Evolutionary conservation across 441 rosid species (phyloP).

Genomic region (Mallotus japonicus): DNA sequence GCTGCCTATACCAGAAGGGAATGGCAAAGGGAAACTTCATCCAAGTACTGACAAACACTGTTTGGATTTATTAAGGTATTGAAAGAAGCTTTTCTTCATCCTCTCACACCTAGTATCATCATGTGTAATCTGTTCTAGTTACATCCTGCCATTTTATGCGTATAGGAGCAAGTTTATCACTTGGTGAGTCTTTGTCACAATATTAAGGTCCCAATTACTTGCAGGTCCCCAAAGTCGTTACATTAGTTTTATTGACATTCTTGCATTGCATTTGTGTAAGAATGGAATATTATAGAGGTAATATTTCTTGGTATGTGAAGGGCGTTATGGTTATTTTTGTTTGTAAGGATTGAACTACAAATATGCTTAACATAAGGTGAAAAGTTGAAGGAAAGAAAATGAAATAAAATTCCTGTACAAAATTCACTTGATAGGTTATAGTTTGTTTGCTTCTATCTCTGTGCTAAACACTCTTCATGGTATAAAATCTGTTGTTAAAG

Average conservation of each 20-base stretch:
- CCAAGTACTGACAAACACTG: conserved; percentile 94
- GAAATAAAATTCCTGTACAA: not conserved
- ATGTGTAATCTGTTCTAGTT: not conserved
- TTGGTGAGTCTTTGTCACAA: not conserved
- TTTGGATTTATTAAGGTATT: conserved; percentile 85
- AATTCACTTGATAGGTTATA: not conserved
- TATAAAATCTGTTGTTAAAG: not conserved
- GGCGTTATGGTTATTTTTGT: not conserved
- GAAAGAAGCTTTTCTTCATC: not conserved
- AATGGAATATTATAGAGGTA: not conserved
- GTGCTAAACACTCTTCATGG: not conserved
- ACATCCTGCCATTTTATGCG: not conserved
- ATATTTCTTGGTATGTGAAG: not conserved
- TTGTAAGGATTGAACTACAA: not conserved
- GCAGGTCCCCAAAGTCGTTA: not conserved
- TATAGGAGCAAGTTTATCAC: not conserved
- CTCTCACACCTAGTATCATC: not conserved
- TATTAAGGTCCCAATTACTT: not conserved
- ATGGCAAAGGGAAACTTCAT: conserved; percentile 74
- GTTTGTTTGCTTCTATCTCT: not conserved
- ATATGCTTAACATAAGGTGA: conserved; percentile 2
- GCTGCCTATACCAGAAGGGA: conserved; percentile 69
- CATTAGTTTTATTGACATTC: not conserved
- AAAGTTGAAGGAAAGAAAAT: not conserved
- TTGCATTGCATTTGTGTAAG: not conserved